Evolutionary conservation across 768 basidiomycete genomes (phyloP).

Genomic region (Pisolithus marmoratus): DNA sequence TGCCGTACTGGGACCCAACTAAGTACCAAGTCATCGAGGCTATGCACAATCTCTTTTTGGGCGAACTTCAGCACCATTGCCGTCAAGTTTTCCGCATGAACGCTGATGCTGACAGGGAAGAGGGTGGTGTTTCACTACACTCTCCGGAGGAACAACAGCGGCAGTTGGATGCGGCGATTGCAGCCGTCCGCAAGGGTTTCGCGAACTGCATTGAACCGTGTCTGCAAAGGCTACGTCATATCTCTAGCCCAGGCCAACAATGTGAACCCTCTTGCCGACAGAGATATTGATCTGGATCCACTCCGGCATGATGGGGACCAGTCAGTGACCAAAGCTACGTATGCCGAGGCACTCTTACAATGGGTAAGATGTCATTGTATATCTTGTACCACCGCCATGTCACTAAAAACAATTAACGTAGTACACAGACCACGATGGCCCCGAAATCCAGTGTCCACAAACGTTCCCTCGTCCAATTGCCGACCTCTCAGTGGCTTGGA

Average conservation of each 20-base stretch:
- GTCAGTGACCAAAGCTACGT: too few species aligned
- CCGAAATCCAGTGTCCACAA: background rate
- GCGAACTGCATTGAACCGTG: background rate
- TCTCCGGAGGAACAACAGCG: background rate
- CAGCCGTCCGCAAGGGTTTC: background rate
- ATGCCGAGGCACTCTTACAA: too few species aligned
- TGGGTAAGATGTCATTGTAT: too few species aligned
- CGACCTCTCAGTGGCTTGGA: background rate
- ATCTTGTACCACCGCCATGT: too few species aligned
- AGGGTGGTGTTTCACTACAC: background rate
- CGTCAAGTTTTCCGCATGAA: slow-evolving; percentile 15
- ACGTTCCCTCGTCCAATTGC: background rate
- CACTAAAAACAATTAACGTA: too few species aligned
- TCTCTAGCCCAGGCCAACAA: too few species aligned
- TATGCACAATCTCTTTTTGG: too few species aligned
- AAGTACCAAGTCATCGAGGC: too few species aligned
- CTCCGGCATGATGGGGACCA: too few species aligned
- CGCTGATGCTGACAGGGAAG: background rate
- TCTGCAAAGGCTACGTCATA: background rate
- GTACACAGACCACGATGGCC: background rate
- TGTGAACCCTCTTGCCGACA: background rate
- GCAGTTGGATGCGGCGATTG: background rate
- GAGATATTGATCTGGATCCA: too few species aligned
- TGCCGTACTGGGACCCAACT: too few species aligned
- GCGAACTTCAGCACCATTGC: background rate